Conservation (phyloP, 2,329 filamentous ascomycete species). For the Alternaria rosae region DNA sequence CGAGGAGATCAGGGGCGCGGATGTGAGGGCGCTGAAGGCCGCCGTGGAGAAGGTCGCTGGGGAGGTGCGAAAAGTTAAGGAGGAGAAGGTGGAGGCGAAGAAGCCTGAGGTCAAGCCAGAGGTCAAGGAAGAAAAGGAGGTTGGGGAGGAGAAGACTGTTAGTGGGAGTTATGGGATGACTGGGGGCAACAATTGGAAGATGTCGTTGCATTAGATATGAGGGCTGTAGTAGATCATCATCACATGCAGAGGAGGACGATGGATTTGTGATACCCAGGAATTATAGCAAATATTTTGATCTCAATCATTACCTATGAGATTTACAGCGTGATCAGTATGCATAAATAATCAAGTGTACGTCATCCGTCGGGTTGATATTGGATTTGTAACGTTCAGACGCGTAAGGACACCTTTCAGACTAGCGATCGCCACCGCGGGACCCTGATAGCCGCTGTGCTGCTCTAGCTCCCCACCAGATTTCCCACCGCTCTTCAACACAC, state of each 20-base stretch:
- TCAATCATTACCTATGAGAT: no score
- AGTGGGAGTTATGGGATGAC: conserved; percentile 47
- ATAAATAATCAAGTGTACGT: background rate
- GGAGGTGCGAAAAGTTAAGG: conserved; percentile 18
- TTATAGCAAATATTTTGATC: no score
- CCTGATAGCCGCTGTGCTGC: conserved; percentile 20
- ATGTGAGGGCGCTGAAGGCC: conserved; percentile 35
- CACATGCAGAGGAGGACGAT: background rate
- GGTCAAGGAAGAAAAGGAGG: conserved; percentile 6
- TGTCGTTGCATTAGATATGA: conserved; percentile 27
- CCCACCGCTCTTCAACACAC: conserved; percentile 20
- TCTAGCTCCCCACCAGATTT: conserved; percentile 24
- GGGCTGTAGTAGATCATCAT: background rate
- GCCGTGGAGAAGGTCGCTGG: conserved; percentile 30
- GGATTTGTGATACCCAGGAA: background rate
- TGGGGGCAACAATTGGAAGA: conserved; percentile 38
- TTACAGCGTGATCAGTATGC: background rate
- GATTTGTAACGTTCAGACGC: conserved; percentile 36
- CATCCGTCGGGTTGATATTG: conserved; percentile 10
- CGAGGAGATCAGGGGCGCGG: conserved; percentile 41
- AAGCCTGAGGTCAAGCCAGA: conserved; percentile 12
- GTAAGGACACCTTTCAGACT: conserved; percentile 39
- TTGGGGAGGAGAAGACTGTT: conserved; percentile 38
- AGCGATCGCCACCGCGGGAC: conserved; percentile 32
- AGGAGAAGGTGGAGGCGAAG: conserved; percentile 12